These are phyloP conservation scores for Epichloe baconii DNA, from an alignment of 2,329 filamentous ascomycete species.

Conservation along the genomic window DNA sequence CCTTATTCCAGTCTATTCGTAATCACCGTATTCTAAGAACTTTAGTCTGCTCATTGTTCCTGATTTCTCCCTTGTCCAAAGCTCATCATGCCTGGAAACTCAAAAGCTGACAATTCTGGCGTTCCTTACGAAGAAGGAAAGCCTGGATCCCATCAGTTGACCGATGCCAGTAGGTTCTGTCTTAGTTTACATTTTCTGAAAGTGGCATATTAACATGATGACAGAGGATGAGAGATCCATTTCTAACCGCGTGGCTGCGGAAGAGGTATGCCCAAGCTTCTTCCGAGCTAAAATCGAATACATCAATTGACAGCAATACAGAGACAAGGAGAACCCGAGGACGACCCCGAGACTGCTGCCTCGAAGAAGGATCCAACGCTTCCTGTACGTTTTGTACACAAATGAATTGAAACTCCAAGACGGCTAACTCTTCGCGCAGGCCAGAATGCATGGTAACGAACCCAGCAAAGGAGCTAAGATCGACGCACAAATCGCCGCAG, in stretches of 20 bases:
- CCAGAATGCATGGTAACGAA: conserved; percentile 57
- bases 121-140: conserved; percentile 59
- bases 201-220: neutral
- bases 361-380: conserved; percentile 48
- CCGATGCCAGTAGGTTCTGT: conserved; percentile 53
- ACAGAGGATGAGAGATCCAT: conserved; percentile 59
- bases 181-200: too few species aligned
- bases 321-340: conserved; percentile 29
- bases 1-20: neutral
- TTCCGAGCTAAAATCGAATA: neutral
- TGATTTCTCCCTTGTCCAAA: neutral
- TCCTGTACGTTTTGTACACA: conserved; percentile 28
- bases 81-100: conserved; percentile 28
- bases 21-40: neutral
- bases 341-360: conserved; percentile 27
- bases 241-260: conserved; percentile 55
- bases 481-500: conserved; percentile 53
- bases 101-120: conserved; percentile 50
- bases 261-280: conserved; percentile 31
- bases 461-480: conserved; percentile 60
- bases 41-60: too few species aligned
- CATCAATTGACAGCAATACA: conserved; percentile 10
- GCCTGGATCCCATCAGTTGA: conserved; percentile 51
- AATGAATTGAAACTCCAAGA: too few species aligned
- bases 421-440: conserved; percentile 25